A percentile compares a stretch with the other conserved stretches of the same genome.
Conservation (phyloP, 2,329 filamentous ascomycete species). For the Ophiostoma novo-ulmi region DNA sequence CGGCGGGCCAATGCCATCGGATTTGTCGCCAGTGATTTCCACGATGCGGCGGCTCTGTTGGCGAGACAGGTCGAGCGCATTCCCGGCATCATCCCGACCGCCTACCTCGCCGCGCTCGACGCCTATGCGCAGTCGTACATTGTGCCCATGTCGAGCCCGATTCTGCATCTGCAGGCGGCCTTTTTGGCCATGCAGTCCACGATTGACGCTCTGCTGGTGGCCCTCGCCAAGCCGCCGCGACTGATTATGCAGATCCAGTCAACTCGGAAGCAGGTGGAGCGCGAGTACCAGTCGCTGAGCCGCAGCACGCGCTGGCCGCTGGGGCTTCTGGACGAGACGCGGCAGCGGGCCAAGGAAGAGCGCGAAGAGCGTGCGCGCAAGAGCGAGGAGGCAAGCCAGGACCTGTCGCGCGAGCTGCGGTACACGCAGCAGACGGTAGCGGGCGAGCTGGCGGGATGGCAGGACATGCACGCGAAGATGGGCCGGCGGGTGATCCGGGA, state of each 20-base stretch:
- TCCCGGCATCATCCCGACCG: constrained; percentile 55
- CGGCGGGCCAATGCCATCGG: constrained; percentile 67
- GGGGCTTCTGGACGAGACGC: constrained; percentile 75
- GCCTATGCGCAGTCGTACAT: constrained; percentile 62
- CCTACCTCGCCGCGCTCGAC: constrained; percentile 65
- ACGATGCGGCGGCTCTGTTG: constrained; percentile 55
- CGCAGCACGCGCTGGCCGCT: constrained; percentile 76
- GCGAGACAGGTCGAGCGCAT: constrained; percentile 47
- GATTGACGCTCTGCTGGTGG: constrained; percentile 71
- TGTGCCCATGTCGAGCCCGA: constrained; percentile 67
- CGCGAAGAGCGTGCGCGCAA: constrained; percentile 73
- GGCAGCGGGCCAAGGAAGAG: constrained; percentile 75
- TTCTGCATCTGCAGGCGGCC: constrained; percentile 66
- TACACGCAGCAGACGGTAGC: constrained; percentile 95
- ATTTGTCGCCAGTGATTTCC: constrained; percentile 50
- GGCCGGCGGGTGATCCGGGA: constrained; percentile 69
- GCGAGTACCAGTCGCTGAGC: constrained; percentile 67
- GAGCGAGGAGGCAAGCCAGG: constrained; percentile 63
- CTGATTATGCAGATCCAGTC: constrained; percentile 72
- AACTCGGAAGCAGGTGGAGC: constrained; percentile 70
- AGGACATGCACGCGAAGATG: constrained; percentile 76
- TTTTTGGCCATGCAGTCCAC: constrained; percentile 78
- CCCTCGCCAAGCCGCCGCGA: constrained; percentile 71
- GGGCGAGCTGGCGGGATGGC: constrained; percentile 86
- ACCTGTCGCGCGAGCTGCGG: constrained; percentile 73